Conservation (phyloP, 2,329 filamentous ascomycete genomes). For the Colletotrichum musicola region DNA sequence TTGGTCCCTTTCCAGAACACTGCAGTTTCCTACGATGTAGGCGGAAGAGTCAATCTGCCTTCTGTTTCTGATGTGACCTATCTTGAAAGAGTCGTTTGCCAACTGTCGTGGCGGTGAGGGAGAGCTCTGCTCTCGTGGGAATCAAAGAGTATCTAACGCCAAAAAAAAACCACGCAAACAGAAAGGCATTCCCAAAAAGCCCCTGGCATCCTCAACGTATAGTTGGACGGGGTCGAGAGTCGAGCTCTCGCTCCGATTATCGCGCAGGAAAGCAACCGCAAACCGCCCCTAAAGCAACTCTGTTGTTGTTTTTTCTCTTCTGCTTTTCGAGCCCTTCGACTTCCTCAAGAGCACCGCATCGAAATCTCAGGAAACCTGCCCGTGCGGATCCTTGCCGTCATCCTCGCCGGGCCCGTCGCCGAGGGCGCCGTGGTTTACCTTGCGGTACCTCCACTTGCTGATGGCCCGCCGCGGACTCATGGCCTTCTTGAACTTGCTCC, state of each 20-base stretch:
- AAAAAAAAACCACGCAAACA: not conserved
- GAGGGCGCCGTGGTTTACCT: slow-evolving; percentile 16
- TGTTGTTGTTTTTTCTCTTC: too few relatives aligned
- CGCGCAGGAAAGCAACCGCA: too few relatives aligned
- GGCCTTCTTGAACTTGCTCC: slow-evolving; percentile 36
- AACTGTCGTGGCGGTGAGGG: not conserved
- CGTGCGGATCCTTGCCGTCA: not conserved
- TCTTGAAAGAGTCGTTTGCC: not conserved
- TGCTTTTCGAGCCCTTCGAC: too few relatives aligned
- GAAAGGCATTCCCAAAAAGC: not conserved
- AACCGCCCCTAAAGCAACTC: too few relatives aligned
- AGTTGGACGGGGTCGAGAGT: not conserved
- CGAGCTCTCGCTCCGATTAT: not conserved
- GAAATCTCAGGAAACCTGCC: slow-evolving; percentile 11
- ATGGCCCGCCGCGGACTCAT: slow-evolving; percentile 35
- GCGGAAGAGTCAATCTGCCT: too few relatives aligned
- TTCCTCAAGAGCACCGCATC: not conserved
- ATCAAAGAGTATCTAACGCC: not conserved
- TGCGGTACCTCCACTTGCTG: slow-evolving; percentile 35
- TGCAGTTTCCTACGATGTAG: too few relatives aligned
- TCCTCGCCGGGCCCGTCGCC: slow-evolving; percentile 23
- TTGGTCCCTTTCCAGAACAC: too few relatives aligned
- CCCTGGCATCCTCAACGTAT: not conserved
- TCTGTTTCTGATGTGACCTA: too few relatives aligned
- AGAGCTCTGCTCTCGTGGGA: slow-evolving; percentile 13